Evolutionary conservation across 164 flowering plant genomes (phyloP).

Genomic region (Vitis cinerea): DNA sequence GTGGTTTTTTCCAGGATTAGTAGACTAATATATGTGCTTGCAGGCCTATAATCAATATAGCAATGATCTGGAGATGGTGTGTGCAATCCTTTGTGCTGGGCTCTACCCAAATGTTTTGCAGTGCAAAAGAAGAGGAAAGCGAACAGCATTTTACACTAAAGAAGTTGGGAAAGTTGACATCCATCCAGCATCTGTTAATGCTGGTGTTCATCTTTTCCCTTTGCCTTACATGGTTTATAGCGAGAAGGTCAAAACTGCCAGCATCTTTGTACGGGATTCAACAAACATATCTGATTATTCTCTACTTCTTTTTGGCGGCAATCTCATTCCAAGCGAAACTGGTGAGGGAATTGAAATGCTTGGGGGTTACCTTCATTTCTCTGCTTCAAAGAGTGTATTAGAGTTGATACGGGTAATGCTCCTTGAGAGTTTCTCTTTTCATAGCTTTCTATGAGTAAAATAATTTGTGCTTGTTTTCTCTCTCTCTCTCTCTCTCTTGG

Average conservation of each 20-base stretch:
- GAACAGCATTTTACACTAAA: slow-evolving; percentile 87
- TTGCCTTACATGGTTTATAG: slow-evolving; percentile 92
- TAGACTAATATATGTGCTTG: slow-evolving; percentile 5
- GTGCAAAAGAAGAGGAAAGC: slow-evolving; percentile 93
- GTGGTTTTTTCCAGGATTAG: background rate
- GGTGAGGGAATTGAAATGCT: slow-evolving; percentile 97
- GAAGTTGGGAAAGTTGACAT: slow-evolving; percentile 95
- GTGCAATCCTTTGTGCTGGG: slow-evolving; percentile 95
- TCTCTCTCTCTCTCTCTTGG: no score
- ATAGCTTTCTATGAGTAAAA: no score
- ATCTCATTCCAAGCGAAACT: slow-evolving; percentile 60
- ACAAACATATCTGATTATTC: slow-evolving; percentile 97
- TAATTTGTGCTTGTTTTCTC: no score
- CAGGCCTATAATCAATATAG: slow-evolving; percentile 92
- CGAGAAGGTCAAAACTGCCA: slow-evolving; percentile 85
- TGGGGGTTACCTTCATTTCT: slow-evolving; percentile 95
- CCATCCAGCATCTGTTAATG: slow-evolving; percentile 96
- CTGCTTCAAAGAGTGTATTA: slow-evolving; percentile 82
- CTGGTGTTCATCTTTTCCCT: slow-evolving; percentile 82
- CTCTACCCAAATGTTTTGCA: slow-evolving; percentile 97
- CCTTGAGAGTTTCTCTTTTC: background rate
- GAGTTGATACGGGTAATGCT: slow-evolving; percentile 66
- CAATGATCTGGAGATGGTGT: slow-evolving; percentile 88
- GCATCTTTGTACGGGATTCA: slow-evolving; percentile 78
- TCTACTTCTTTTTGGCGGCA: slow-evolving; percentile 92